These are phyloP conservation scores for Curvularia sp. DNA, from an alignment of 2,329 filamentous ascomycete genomes.

Conservation along the genomic window DNA sequence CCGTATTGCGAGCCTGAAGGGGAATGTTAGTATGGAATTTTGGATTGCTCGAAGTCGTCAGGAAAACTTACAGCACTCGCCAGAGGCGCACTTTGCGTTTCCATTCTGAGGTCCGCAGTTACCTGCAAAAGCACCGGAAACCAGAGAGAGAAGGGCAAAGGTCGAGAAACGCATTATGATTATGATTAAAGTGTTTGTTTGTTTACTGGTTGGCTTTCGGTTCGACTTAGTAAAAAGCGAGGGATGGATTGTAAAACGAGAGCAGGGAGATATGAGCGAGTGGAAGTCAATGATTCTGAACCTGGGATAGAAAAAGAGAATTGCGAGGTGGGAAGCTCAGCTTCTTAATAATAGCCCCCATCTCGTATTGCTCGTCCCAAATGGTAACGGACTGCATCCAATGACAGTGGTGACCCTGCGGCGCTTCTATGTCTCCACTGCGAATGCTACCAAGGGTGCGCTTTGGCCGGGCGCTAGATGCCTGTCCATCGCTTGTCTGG, in stretches of 20 bases:
- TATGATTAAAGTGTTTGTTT: slow-evolving; percentile 12
- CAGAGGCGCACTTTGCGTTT: slow-evolving; percentile 43
- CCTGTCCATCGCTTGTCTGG: slow-evolving; percentile 4
- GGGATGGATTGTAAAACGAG: slow-evolving; percentile 9
- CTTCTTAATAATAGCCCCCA: slow-evolving; percentile 12
- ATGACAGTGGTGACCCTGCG: slow-evolving; percentile 15
- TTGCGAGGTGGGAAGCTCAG: slow-evolving; percentile 4
- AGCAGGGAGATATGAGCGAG: not conserved
- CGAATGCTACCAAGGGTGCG: slow-evolving; percentile 18
- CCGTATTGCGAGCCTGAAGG: slow-evolving; percentile 44
- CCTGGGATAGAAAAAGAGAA: not conserved
- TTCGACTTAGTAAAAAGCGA: slow-evolving; percentile 8
- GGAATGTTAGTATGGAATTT: slow-evolving; percentile 17
- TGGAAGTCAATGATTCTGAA: slow-evolving; percentile 1
- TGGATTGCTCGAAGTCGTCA: too few relatives aligned
- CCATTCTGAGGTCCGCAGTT: slow-evolving; percentile 48
- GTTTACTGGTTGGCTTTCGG: not conserved
- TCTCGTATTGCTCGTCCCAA: slow-evolving; percentile 25
- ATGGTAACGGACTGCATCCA: slow-evolving; percentile 19
- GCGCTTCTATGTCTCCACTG: slow-evolving; percentile 17
- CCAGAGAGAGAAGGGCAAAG: slow-evolving; percentile 38
- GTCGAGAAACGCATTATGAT: slow-evolving; percentile 44
- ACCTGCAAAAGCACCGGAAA: slow-evolving; percentile 36
- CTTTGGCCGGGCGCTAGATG: slow-evolving; percentile 26
- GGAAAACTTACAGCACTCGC: slow-evolving; percentile 46